Percentiles rank a stretch among this genome's conserved stretches.
phyloP scores from a whole-genome alignment of 495 filamentous ascomycete species.

The Oleoguttula mirabilis region DNA sequence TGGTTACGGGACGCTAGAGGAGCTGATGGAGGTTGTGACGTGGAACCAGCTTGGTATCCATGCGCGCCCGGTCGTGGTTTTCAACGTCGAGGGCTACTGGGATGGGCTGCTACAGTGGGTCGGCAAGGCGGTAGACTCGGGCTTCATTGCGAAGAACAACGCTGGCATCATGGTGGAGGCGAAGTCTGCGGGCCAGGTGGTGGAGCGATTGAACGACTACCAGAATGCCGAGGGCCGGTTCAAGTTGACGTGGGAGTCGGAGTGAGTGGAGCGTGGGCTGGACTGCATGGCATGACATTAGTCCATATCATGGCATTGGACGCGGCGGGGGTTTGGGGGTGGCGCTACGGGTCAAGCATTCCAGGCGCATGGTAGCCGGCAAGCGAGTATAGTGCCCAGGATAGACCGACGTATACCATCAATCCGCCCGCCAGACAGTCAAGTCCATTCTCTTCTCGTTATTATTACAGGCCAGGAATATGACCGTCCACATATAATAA shows the following conservation, averaged over 20 bases:
- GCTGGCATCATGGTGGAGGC: slow-evolving; percentile 68
- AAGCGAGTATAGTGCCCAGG: too few relatives aligned
- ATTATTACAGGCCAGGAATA: too few relatives aligned
- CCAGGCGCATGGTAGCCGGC: too few relatives aligned
- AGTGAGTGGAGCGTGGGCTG: too few relatives aligned
- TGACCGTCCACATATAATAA: too few relatives aligned
- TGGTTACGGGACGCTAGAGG: slow-evolving; percentile 90
- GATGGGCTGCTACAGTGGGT: slow-evolving; percentile 79
- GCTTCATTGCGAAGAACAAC: slow-evolving; percentile 61
- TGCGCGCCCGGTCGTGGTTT: slow-evolving; percentile 60
- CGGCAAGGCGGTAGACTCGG: slow-evolving; percentile 57
- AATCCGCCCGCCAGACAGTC: too few relatives aligned
- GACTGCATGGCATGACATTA: too few relatives aligned
- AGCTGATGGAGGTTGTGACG: slow-evolving; percentile 89
- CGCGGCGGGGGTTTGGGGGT: too few relatives aligned
- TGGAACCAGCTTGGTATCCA: slow-evolving; percentile 99
- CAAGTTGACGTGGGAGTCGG: slow-evolving; percentile 60
- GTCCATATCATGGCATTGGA: too few relatives aligned
- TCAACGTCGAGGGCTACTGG: slow-evolving; percentile 85
- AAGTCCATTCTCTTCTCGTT: too few relatives aligned
- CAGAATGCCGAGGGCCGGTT: slow-evolving; percentile 58
- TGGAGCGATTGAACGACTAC: slow-evolving; percentile 60
- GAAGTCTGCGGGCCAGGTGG: slow-evolving; percentile 54
- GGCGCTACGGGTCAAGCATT: too few relatives aligned
- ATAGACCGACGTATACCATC: too few relatives aligned